These are phyloP conservation scores for Tetraselmis chui DNA, from an alignment of 139 green algal genomes.

Conservation along the genomic window DNA sequence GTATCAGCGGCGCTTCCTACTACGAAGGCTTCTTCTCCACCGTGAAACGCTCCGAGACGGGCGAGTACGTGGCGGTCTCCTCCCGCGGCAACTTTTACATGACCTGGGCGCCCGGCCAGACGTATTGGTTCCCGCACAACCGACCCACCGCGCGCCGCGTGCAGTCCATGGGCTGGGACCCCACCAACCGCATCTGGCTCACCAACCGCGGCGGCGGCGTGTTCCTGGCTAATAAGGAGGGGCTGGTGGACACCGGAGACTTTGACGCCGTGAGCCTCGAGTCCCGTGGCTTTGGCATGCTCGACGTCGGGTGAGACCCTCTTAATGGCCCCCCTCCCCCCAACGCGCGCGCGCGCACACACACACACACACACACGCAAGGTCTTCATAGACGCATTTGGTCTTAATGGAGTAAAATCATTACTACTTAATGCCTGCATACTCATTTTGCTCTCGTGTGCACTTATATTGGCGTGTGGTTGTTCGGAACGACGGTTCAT, in stretches of 20 bases:
- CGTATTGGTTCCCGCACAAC: slow-evolving; percentile 93
- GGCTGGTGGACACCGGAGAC: slow-evolving; percentile 43
- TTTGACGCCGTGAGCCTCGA: slow-evolving; percentile 76
- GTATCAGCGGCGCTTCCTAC: slow-evolving; percentile 93
- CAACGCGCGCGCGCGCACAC: no score
- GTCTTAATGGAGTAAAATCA: no score
- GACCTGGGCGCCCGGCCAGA: slow-evolving; percentile 89
- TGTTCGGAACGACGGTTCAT: no score
- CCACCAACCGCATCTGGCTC: slow-evolving; percentile 76
- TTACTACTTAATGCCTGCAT: no score
- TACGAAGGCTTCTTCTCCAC: slow-evolving; percentile 96
- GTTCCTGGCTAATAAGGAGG: slow-evolving; percentile 44
- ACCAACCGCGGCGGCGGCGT: slow-evolving; percentile 87
- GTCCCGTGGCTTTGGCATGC: slow-evolving; percentile 90
- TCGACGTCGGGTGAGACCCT: slow-evolving; percentile 75
- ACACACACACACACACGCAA: no score
- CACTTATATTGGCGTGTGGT: no score
- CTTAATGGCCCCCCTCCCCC: neutral
- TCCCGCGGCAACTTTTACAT: slow-evolving; percentile 99
- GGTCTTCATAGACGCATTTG: no score
- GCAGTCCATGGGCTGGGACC: slow-evolving; percentile 94
- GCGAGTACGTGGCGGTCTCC: slow-evolving; percentile 90
- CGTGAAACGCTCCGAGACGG: slow-evolving; percentile 61
- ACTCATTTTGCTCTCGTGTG: no score
- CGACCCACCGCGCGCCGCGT: slow-evolving; percentile 76